These are phyloP conservation scores for Raphanus hybrid DNA, from an alignment of 441 rosid genomes.

Conservation along the genomic window DNA sequence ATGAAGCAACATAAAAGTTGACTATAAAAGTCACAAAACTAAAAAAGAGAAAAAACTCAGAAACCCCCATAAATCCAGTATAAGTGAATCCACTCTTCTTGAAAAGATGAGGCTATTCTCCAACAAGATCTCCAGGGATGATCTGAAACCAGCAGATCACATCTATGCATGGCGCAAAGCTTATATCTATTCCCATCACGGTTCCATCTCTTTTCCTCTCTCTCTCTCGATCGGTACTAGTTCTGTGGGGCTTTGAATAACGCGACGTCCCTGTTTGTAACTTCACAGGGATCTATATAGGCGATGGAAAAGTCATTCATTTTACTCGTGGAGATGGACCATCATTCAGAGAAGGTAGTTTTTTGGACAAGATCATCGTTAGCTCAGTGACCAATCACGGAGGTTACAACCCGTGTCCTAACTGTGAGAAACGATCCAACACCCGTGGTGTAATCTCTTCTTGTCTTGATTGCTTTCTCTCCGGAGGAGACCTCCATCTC, in stretches of 20 bases:
- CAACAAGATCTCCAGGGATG: conserved; percentile 31
- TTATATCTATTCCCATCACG: conserved; percentile 42
- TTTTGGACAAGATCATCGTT: background rate
- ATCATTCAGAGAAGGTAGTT: background rate
- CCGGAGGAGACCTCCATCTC: background rate
- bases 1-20: background rate
- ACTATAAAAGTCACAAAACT: background rate
- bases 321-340: background rate
- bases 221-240: background rate
- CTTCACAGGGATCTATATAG: conserved; percentile 66
- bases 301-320: conserved; percentile 35
- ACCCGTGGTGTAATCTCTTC: background rate
- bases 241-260: background rate
- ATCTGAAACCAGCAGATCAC: conserved; percentile 38
- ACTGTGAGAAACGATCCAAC: background rate
- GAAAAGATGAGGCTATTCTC: conserved; percentile 33
- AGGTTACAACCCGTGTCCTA: background rate
- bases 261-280: background rate
- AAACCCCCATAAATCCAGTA: background rate
- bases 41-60: background rate
- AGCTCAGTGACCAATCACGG: background rate
- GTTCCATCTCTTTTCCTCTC: conserved; percentile 17
- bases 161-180: conserved; percentile 41
- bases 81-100: background rate
- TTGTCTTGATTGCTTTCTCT: background rate